These are phyloP conservation scores for Globisporangium nodosum DNA, from an alignment of 352 stramenopile genomes.

Conservation along the genomic window DNA sequence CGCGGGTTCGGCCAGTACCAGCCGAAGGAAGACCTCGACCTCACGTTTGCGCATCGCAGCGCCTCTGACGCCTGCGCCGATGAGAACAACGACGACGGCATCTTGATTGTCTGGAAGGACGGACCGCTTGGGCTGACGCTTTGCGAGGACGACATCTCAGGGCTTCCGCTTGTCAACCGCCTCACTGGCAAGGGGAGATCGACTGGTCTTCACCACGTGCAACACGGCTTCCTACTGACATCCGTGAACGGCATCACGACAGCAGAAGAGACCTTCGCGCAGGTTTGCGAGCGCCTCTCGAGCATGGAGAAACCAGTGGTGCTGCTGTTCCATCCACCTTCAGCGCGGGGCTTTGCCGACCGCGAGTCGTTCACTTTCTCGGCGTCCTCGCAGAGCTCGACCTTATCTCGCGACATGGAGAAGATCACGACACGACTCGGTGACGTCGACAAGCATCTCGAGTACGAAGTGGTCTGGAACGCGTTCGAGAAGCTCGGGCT, in stretches of 20 bases:
- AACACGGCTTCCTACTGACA: conserved; percentile 38
- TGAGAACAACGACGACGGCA: conserved; percentile 2
- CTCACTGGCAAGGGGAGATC: conserved; percentile 61
- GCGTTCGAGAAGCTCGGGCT: conserved; percentile 10
- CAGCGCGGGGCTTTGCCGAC: conserved; percentile 12
- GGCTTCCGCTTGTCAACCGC: conserved; percentile 46
- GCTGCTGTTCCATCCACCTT: conserved; percentile 38
- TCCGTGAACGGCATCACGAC: conserved; percentile 45
- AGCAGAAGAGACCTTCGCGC: conserved; percentile 20
- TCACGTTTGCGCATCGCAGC: background rate
- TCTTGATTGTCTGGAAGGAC: conserved; percentile 46
- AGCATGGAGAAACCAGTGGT: conserved; percentile 36
- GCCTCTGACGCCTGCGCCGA: background rate
- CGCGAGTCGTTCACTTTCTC: conserved; percentile 9
- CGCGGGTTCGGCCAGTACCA: background rate
- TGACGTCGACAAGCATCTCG: background rate
- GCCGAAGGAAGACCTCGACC: background rate
- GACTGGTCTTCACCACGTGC: conserved; percentile 29
- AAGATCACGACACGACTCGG: background rate
- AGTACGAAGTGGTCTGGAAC: conserved; percentile 15
- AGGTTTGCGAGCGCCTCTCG: conserved; percentile 28
- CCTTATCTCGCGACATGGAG: background rate
- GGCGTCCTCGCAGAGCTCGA: conserved; percentile 4
- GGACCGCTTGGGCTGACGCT: conserved; percentile 50
- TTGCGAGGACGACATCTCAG: conserved; percentile 40